Percentiles rank a stretch among this genome's conserved stretches.
phyloP scores from a whole-genome alignment of 371 early-diverging fungal genomes.

The Haplosporangium sp. region DNA sequence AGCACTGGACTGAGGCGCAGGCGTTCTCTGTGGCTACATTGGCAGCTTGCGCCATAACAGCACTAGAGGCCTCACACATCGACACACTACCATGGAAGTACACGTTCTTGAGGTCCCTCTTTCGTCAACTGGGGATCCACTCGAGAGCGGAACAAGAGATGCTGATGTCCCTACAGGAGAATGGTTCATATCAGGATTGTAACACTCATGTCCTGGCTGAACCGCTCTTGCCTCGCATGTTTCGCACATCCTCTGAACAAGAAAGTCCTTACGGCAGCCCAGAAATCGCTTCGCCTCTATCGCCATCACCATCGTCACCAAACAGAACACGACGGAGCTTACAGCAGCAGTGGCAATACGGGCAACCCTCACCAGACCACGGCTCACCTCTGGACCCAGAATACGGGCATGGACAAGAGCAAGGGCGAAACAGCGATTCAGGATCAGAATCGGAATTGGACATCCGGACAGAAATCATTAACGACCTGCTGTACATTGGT shows the following conservation, averaged over 20 bases:
- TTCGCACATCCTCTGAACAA: constrained; percentile 1
- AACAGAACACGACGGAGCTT: constrained; percentile 14
- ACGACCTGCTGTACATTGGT: constrained; percentile 51
- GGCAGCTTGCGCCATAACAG: constrained; percentile 44
- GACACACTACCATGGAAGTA: constrained; percentile 53
- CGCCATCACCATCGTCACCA: constrained; percentile 22
- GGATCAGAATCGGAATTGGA: constrained; percentile 24
- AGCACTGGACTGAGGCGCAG: constrained; percentile 51
- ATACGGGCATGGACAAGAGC: not conserved
- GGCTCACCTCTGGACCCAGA: constrained; percentile 6
- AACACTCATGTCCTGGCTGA: constrained; percentile 41
- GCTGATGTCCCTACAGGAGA: constrained; percentile 44
- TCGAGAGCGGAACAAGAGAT: constrained; percentile 53
- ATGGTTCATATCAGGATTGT: constrained; percentile 50
- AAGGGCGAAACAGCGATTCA: no score
- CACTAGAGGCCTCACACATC: constrained; percentile 34
- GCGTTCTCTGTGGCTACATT: constrained; percentile 45
- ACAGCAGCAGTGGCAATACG: constrained; percentile 23
- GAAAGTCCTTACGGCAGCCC: constrained; percentile 13
- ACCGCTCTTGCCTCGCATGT: constrained; percentile 32
- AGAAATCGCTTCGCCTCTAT: constrained; percentile 3
- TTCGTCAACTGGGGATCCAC: constrained; percentile 42
- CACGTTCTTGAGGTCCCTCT: constrained; percentile 41
- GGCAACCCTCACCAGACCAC: constrained; percentile 22
- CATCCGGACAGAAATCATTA: constrained; percentile 48